Evolutionary conservation across 371 early-diverging fungal species (phyloP), one percentile per base, ranked within the genome.

Genomic region (Mucor piriformis): DNA sequence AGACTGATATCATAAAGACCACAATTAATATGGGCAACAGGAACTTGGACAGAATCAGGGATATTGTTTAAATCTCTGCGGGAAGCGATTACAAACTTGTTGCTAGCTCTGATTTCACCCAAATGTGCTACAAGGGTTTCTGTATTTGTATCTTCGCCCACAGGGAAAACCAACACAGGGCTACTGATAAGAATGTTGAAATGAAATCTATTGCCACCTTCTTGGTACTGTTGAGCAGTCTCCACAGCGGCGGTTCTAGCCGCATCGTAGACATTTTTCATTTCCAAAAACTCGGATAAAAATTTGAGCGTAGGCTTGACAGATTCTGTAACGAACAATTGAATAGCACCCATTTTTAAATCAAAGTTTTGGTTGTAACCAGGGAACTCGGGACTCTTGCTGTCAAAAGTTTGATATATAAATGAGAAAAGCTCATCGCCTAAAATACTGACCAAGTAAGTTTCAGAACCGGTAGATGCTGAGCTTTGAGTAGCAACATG

Each of bases 131-230:
- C 73, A n/a, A 96, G 62, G 6, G 69, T 67, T 6, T 69, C 77
- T 0, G 82, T 72, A 15, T 73, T 70, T 44, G 73, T 72, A 25
- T 50, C 50, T 6, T 72, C 79, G 7, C 79, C 79, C n/a, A 87
- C 81, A 0, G 97, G 96, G 60, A 95, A 88, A 4, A 86, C 82
- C n/a, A 97, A 78, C 27, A 96, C 86, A 0, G 99, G 99, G 18
- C 96, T 88, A n/a, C 86, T 82, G 68, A 97, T 83, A 8, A 74
- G 64, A 12, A 97, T 77, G 61, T 95, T 92, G 72, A 93, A 94
- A 56, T 93, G 92, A 40, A 92, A 88, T 20, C 67, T 35, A n/a
- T 47, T 53, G 29, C 82, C 79, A 6, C 73, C 79, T 6, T 68
- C 74, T 40, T 77, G 63, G 18, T 90, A 71, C 44, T 92, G 91